These are phyloP conservation scores for Plasmodium ovale DNA, from an alignment of 169 alveolate genomes.

Conservation along the genomic window DNA sequence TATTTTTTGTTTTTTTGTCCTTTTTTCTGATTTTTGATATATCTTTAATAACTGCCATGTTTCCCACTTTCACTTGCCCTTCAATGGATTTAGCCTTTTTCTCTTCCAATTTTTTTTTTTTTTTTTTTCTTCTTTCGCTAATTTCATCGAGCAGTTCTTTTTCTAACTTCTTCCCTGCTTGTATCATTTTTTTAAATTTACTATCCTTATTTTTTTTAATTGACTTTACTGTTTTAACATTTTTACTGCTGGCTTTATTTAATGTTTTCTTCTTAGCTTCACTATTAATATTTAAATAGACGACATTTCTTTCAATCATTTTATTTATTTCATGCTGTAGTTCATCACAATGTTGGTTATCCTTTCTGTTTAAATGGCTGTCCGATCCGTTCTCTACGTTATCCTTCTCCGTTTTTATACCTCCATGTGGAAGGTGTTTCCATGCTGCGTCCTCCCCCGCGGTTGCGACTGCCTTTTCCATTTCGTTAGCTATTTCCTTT, in stretches of 20 bases:
- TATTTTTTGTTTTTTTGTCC: slow-evolving; percentile 66
- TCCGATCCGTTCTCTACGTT: not conserved
- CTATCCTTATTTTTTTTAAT: not conserved
- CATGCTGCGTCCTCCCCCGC: not conserved
- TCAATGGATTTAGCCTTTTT: slow-evolving; percentile 64
- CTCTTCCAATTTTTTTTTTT: slow-evolving; percentile 64
- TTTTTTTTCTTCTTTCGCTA: slow-evolving; percentile 75
- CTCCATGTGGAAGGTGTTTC: too few species aligned
- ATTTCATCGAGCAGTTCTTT: slow-evolving; percentile 69
- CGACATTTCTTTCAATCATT: slow-evolving; percentile 61
- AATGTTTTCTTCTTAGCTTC: not conserved
- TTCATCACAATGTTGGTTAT: slow-evolving; percentile 1
- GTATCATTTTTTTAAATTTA: slow-evolving; percentile 17
- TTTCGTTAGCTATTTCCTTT: too few species aligned
- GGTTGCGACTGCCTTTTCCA: not conserved
- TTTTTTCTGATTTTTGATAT: slow-evolving; percentile 66
- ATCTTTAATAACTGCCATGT: slow-evolving; percentile 76
- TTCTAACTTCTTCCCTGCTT: slow-evolving; percentile 57
- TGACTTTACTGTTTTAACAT: slow-evolving; percentile 7
- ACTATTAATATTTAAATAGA: slow-evolving; percentile 25
- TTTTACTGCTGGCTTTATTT: not conserved
- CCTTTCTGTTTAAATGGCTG: not conserved
- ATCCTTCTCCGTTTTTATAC: too few species aligned
- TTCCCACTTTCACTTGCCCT: slow-evolving; percentile 73
- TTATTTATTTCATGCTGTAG: slow-evolving; percentile 52